Base-by-base conservation (phyloP, 2,329 filamentous ascomycete species). In the Xylogone sp. region DNA sequence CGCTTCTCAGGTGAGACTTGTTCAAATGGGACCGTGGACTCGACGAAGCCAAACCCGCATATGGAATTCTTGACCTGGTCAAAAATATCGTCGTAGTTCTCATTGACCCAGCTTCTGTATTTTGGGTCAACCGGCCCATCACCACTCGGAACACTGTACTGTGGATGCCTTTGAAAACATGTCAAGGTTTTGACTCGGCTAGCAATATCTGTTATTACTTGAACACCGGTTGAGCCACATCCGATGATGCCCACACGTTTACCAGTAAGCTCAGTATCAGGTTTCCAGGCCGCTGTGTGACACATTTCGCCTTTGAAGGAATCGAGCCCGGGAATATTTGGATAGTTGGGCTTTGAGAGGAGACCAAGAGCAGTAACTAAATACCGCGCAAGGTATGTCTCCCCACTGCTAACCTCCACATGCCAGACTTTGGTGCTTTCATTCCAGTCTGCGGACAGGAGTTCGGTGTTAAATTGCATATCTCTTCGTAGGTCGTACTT, bases 391-490 rank as follows among this genome's bases (percentile, higher is more conserved):
- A 21, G 46, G 19, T 51, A 22, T 5, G 42, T 48, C 27, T 56
- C 44, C 2, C 49, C 46, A 1, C 50, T 53, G 13, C 21, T 68
- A 13, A 83, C 74, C 3, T 67, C 64, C 3, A 75, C 69, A 45
- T 66, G 69, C 79, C 78, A 82, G 55, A 74, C 75, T 21, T 67
- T 70, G 13, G 66, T 60, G 1, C 56, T 61, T 18, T 82, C 78
- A 53, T 82, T 72, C 80, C 79, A 84, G 1, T 67, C 67, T 1
- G 78, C 75, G 46, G 73, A 69, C 27, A 77, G 67, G 3, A 83
- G 77, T 0, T 68, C 66, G 0, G 75, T 77, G 58, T 78, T 79
- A 68, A 84, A 82, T 2, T 78, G 73, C 45, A 82, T 75, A 59
- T 83, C 74, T 47, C 73, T 72, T 58, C 78, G 78, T 1, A 82